Percentiles rank a stretch among this genome's conserved stretches.
These are phyloP conservation scores for Biscogniauxia sp. DNA, from an alignment of 2,329 filamentous ascomycete species.

Conservation along the genomic window DNA sequence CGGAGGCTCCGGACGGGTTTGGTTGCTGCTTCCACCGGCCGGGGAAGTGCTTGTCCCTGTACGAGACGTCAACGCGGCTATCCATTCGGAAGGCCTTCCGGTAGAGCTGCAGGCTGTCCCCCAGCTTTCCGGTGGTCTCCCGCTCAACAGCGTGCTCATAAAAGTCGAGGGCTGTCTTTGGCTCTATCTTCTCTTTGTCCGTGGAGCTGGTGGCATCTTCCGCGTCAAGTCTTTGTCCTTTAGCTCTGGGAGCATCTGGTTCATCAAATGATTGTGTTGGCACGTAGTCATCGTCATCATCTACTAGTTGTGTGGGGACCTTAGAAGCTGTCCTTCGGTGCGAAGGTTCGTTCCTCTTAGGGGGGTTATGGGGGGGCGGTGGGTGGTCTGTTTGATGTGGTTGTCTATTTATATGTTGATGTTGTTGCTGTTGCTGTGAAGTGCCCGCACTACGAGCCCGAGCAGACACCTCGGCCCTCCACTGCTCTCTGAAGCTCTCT, in stretches of 20 bases:
- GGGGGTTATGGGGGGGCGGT: neutral
- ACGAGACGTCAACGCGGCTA: conserved; percentile 75
- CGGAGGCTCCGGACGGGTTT: conserved; percentile 43
- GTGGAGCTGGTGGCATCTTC: conserved; percentile 10
- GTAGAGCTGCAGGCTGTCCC: conserved; percentile 85
- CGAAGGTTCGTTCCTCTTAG: conserved; percentile 18
- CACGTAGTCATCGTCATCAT: conserved; percentile 33
- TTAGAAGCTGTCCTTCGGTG: conserved; percentile 18
- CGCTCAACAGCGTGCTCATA: conserved; percentile 90
- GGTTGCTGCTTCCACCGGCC: conserved; percentile 47
- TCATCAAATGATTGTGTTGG: conserved; percentile 33
- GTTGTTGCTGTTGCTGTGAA: conserved; percentile 16
- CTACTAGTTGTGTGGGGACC: conserved; percentile 18
- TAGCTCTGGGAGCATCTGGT: conserved; percentile 17
- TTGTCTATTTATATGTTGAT: conserved; percentile 14
- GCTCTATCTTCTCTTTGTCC: conserved; percentile 25
- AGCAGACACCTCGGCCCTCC: conserved; percentile 72
- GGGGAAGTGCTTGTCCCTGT: conserved; percentile 90
- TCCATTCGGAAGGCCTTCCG: conserved; percentile 92
- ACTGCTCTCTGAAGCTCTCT: conserved; percentile 81
- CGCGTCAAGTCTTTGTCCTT: conserved; percentile 17
- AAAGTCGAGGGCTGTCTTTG: conserved; percentile 73
- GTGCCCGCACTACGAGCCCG: conserved; percentile 35
- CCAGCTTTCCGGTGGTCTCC: conserved; percentile 79
- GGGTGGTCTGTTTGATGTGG: conserved; percentile 16